Percentiles rank a stretch among this genome's conserved stretches.
Conservation (phyloP, 2,329 filamentous ascomycete species). For the Talaromyces sp. region DNA sequence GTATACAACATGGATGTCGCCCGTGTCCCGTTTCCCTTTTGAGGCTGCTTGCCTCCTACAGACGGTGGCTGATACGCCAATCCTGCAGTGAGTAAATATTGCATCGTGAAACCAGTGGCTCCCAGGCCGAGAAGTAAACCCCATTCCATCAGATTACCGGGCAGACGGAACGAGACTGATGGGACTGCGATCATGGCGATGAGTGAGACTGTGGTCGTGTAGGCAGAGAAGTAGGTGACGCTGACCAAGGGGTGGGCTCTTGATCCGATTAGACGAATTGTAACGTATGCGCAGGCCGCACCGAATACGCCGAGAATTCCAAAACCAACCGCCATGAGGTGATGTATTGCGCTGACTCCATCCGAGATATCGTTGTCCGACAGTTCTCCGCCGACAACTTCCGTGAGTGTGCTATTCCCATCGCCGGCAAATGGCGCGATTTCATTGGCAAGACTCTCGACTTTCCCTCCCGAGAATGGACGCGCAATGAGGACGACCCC, state of each 20-base stretch:
- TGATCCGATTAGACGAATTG: conserved; percentile 74
- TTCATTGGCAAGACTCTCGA: conserved; percentile 11
- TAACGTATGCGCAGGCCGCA: conserved; percentile 69
- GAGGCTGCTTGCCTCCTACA: conserved; percentile 15
- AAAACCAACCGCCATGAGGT: conserved; percentile 65
- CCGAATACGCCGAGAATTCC: conserved; percentile 76
- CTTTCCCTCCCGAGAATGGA: conserved; percentile 45
- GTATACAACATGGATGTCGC: conserved; percentile 67
- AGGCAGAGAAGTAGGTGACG: conserved; percentile 76
- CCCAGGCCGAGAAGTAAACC: conserved; percentile 64
- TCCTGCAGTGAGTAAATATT: conserved; percentile 78
- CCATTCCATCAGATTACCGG: conserved; percentile 58
- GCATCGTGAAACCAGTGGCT: conserved; percentile 73
- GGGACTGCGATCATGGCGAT: conserved; percentile 57
- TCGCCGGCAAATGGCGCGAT: not conserved
- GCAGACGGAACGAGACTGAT: conserved; percentile 55
- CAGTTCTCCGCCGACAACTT: not conserved
- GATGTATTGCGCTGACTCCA: conserved; percentile 48
- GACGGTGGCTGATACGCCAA: conserved; percentile 64
- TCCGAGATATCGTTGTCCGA: not conserved
- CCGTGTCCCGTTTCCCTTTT: conserved; percentile 36
- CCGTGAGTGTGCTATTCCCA: conserved; percentile 8
- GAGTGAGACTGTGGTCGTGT: conserved; percentile 65
- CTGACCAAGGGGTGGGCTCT: conserved; percentile 77
- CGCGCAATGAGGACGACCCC: conserved; percentile 82